Evolutionary conservation across 148 eudicot species (phyloP), one percentile per base, ranked within the genome.

Genomic region (Chenopodium suecicum): DNA sequence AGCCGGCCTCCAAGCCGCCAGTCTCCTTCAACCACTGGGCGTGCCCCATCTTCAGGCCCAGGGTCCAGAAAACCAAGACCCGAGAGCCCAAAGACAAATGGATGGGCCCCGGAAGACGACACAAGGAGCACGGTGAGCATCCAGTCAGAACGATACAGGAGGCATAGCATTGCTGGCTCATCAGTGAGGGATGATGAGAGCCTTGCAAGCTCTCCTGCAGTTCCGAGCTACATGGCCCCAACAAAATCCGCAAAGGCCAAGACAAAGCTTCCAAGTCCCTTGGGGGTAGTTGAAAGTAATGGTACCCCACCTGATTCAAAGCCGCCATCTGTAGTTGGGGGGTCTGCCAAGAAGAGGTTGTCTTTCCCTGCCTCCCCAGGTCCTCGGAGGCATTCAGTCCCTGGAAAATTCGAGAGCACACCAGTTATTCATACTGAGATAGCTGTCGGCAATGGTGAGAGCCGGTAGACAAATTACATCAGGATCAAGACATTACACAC

Each of bases 81-180:
- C 2, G 70, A 66, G 19, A 90, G 93, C 86, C 88, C 85, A 37
- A 90, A 78, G 78, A 74, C 74, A 34, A 87, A 83, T 19, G 83
- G 80, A 11, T 67, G 70, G 67, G 81, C 80, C 41, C 74, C 60
- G 31, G 92, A 87, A 8, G 95, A 90, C n/a, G 93, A 93, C 46
- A 78, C 88, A 0, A 88, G 81, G 76, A 91, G 97, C 86, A 68
- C 32, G 44, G 85, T 76, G 66, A 89, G 95, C 67, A 75, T 80
- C 16, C 92, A 87, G 73, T 89, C 95, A 14, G 91, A 92, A 34
- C 50, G 83, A 52, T 78, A 69, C 77, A 78, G 93, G 83, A 89
- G 99, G 91, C 97, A 94, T 75, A 96, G 94, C 87, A 84, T 91
- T 73, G 91, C 92, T 0, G 93, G 95, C n/a, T 92, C 97, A 29